These are phyloP conservation scores for Phytophthora vignae DNA, from an alignment of 352 stramenopile genomes.

Conservation along the genomic window DNA sequence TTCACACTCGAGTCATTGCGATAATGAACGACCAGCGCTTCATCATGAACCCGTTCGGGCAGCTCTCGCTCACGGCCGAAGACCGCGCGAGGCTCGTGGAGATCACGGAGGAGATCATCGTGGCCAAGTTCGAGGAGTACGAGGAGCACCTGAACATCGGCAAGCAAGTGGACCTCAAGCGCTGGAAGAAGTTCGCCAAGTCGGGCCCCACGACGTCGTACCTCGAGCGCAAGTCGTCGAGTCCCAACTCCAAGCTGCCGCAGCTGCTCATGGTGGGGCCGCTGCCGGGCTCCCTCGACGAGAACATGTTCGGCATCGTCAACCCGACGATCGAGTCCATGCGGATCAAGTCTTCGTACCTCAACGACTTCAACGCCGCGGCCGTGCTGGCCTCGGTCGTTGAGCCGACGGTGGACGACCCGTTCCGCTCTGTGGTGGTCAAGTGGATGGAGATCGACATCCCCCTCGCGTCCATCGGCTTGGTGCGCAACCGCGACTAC, in stretches of 20 bases:
- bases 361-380: conserved; percentile 35
- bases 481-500: conserved; percentile 34
- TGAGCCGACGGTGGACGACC: conserved; percentile 47
- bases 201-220: conserved; percentile 12
- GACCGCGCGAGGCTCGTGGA: conserved; percentile 21
- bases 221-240: conserved; percentile 19
- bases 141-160: conserved; percentile 15
- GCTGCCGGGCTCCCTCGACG: conserved; percentile 35
- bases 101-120: conserved; percentile 11
- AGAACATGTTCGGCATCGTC: conserved; percentile 51
- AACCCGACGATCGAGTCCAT: conserved; percentile 33
- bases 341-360: conserved; percentile 32
- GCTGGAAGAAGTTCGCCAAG: conserved; percentile 27
- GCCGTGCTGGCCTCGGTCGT: conserved; percentile 49
- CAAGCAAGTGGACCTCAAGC: conserved; percentile 13
- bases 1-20: neutral
- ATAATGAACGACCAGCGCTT: conserved; percentile 26
- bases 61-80: conserved; percentile 10
- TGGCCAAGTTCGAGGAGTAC: conserved; percentile 22
- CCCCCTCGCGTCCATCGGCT: conserved; percentile 7
- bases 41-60: conserved; percentile 22
- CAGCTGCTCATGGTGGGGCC: conserved; percentile 36
- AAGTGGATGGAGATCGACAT: conserved; percentile 47
- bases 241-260: conserved; percentile 18
- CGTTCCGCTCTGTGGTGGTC: conserved; percentile 43